Conservation (phyloP, 805 yeast genomes). For the Starmerella stellata region DNA sequence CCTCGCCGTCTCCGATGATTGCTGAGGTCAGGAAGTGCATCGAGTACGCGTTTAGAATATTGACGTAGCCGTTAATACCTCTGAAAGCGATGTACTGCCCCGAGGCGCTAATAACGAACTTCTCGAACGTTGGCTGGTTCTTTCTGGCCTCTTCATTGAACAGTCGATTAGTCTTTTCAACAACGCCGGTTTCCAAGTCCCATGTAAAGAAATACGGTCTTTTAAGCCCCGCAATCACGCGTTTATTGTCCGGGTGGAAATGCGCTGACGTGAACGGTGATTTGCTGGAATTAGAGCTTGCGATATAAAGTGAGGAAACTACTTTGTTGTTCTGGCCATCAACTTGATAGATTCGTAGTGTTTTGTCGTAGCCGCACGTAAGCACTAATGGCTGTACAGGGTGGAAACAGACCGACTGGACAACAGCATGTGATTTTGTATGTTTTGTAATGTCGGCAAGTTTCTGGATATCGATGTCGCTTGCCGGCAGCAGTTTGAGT, state of each 20-base stretch:
- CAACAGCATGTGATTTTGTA: conserved; percentile 52
- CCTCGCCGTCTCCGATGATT: conserved; percentile 72
- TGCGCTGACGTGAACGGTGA: conserved; percentile 64
- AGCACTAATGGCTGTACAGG: conserved; percentile 62
- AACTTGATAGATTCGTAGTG: conserved; percentile 69
- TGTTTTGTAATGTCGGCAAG: conserved; percentile 70
- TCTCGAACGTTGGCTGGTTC: conserved; percentile 72
- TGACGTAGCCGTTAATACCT: conserved; percentile 86
- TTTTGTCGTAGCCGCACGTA: conserved; percentile 84
- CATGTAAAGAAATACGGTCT: conserved; percentile 83
- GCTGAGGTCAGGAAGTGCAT: conserved; percentile 82
- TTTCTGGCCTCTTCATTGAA: conserved; percentile 73
- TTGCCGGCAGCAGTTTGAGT: conserved; percentile 44
- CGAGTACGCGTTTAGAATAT: conserved; percentile 51
- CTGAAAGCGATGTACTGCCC: conserved; percentile 57
- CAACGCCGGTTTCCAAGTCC: conserved; percentile 57
- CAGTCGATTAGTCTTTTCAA: conserved; percentile 72
- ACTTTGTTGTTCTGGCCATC: conserved; percentile 72
- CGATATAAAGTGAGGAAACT: conserved; percentile 64
- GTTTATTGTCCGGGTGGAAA: conserved; percentile 37
- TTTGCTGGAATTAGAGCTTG: no score
- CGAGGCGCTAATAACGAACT: conserved; percentile 49
- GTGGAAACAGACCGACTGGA: conserved; percentile 78
- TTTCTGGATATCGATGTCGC: conserved; percentile 55
- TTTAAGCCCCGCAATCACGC: conserved; percentile 73